Conservation (phyloP, 345 rosid species). For the Eucalyptus shirleyi region DNA sequence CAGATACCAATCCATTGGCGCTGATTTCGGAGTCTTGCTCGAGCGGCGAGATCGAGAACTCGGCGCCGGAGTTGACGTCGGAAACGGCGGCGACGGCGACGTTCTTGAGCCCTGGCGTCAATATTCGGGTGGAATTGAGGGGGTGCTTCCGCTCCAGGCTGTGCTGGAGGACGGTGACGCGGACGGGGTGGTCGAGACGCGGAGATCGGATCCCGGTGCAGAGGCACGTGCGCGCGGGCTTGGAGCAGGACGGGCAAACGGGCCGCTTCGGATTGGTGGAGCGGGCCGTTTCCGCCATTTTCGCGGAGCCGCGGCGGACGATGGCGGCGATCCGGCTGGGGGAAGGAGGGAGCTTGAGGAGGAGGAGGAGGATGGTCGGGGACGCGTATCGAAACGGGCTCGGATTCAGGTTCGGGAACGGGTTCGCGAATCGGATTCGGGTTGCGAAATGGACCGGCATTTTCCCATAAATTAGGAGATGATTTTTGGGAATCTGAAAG, state of each 20-base stretch:
- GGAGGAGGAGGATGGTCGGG: no score
- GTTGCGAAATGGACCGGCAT: no score
- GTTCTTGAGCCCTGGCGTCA: conserved; percentile 60
- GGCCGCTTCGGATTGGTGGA: conserved; percentile 39
- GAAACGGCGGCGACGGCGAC: conserved; percentile 36
- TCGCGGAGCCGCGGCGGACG: not conserved
- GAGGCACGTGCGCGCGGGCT: conserved; percentile 55
- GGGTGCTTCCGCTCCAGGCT: conserved; percentile 67
- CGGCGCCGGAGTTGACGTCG: conserved; percentile 47
- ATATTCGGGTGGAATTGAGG: conserved; percentile 68
- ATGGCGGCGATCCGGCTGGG: not conserved
- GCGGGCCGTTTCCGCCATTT: not conserved
- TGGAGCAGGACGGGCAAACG: conserved; percentile 57
- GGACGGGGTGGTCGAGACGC: conserved; percentile 47
- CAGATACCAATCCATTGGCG: not conserved
- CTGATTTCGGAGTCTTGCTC: not conserved
- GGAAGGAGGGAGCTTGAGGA: not conserved
- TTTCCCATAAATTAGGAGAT: no score
- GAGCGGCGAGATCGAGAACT: conserved; percentile 27
- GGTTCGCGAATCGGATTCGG: no score
- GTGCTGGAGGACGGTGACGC: conserved; percentile 73
- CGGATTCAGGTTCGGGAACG: no score
- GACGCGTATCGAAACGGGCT: no score
- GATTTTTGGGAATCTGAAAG: no score
- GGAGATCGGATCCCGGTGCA: conserved; percentile 40